Evolutionary conservation across 345 rosid genomes (phyloP).

Genomic region (Capsella bursapastoris): DNA sequence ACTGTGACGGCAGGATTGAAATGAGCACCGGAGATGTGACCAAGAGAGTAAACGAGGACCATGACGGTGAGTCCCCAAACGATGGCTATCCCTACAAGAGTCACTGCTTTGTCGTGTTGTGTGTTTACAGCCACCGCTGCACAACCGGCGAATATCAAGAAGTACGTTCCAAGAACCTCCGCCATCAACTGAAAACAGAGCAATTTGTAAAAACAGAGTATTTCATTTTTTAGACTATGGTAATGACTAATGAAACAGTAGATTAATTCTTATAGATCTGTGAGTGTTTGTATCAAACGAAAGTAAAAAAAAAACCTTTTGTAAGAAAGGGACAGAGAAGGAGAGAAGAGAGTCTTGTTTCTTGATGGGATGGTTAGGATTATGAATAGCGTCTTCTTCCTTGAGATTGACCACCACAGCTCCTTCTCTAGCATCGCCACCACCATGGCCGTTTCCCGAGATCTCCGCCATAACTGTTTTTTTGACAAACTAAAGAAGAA

Average conservation of each 20-base stretch:
- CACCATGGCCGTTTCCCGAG: slow-evolving; percentile 36
- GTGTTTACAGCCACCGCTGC: slow-evolving; percentile 72
- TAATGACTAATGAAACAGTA: too few relatives aligned
- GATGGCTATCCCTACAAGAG: slow-evolving; percentile 72
- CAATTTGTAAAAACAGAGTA: slow-evolving; percentile 3
- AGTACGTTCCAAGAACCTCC: slow-evolving; percentile 83
- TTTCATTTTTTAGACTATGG: not conserved
- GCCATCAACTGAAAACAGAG: slow-evolving; percentile 63
- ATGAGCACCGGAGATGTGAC: slow-evolving; percentile 98
- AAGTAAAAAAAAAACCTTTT: slow-evolving; percentile 59
- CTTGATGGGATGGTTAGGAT: slow-evolving; percentile 32
- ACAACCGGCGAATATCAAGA: slow-evolving; percentile 92
- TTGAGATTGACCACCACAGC: slow-evolving; percentile 60
- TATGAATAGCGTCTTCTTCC: slow-evolving; percentile 42
- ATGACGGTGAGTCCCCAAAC: slow-evolving; percentile 94
- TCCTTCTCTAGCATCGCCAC: slow-evolving; percentile 40
- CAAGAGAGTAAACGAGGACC: slow-evolving; percentile 82
- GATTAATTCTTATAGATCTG: not conserved
- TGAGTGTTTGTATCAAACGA: too few relatives aligned
- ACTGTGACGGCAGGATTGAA: slow-evolving; percentile 95
- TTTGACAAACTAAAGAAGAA: not conserved
- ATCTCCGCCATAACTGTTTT: slow-evolving; percentile 57
- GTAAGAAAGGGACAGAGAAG: slow-evolving; percentile 73
- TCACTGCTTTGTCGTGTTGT: slow-evolving; percentile 64
- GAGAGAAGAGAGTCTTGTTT: slow-evolving; percentile 51